These are phyloP conservation scores for Aspergillus sp. DNA, from an alignment of 2,329 filamentous ascomycete genomes.

Conservation along the genomic window DNA sequence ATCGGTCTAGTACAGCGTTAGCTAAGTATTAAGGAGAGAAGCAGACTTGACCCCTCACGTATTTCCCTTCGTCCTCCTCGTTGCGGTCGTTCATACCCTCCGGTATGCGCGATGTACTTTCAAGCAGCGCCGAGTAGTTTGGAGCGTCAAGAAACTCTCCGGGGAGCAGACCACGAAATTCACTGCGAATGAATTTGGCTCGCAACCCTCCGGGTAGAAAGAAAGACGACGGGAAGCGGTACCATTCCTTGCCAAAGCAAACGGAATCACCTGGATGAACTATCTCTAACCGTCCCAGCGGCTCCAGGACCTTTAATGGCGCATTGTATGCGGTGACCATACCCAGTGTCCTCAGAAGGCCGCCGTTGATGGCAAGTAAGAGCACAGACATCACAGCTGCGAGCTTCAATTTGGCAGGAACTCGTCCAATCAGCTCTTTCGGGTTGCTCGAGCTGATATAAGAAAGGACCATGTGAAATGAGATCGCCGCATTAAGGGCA, in stretches of 20 bases:
- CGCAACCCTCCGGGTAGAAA: constrained; percentile 82
- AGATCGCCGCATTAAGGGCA: constrained; percentile 83
- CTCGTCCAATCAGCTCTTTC: constrained; percentile 68
- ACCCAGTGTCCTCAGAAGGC: constrained; percentile 74
- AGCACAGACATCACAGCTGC: constrained; percentile 63
- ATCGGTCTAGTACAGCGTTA: constrained; percentile 57
- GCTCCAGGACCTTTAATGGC: constrained; percentile 67
- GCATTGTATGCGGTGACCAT: constrained; percentile 82
- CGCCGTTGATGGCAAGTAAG: constrained; percentile 66
- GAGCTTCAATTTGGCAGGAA: constrained; percentile 77
- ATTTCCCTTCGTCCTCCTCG: constrained; percentile 83
- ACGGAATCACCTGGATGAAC: constrained; percentile 69
- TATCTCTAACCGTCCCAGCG: constrained; percentile 54
- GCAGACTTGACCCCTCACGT: constrained; percentile 56
- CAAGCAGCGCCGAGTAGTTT: constrained; percentile 71
- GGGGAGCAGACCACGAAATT: constrained; percentile 85
- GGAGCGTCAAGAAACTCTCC: constrained; percentile 83
- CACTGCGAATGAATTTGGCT: constrained; percentile 87
- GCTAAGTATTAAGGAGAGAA: constrained; percentile 9
- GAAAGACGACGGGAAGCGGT: constrained; percentile 93
- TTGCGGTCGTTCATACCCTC: constrained; percentile 91
- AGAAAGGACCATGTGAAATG: constrained; percentile 77
- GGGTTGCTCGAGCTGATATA: constrained; percentile 74
- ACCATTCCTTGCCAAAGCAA: constrained; percentile 97
- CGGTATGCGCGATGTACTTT: constrained; percentile 82